These are phyloP conservation scores for Cinchona pubescens DNA, from an alignment of 257 asterid species.

Conservation along the genomic window DNA sequence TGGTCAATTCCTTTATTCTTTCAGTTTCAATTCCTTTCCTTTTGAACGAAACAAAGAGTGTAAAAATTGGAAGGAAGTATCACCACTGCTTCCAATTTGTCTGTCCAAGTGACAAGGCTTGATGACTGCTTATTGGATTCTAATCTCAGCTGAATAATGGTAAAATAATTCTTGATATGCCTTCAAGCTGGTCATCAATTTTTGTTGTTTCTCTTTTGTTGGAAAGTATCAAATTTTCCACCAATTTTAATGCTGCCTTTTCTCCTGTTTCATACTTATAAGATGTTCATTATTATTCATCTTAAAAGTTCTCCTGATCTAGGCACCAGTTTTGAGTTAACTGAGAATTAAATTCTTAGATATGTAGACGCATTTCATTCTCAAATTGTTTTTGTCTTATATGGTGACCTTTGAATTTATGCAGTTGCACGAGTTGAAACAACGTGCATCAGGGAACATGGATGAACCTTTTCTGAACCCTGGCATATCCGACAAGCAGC, in stretches of 20 bases:
- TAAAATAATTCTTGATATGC: neutral
- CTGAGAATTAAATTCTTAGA: neutral
- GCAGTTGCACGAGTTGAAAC: constrained; percentile 93
- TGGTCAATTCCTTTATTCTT: constrained; percentile 7
- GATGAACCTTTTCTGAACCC: constrained; percentile 75
- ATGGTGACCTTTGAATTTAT: constrained; percentile 27
- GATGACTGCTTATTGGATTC: neutral
- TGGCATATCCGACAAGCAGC: constrained; percentile 86
- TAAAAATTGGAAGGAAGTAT: neutral
- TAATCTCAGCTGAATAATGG: neutral
- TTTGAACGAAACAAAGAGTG: neutral
- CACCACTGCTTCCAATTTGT: neutral
- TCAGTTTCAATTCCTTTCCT: neutral
- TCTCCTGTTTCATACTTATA: neutral
- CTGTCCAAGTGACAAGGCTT: neutral
- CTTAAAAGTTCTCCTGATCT: neutral
- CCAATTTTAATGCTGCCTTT: neutral
- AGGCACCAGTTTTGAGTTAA: neutral
- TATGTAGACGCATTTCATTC: neutral
- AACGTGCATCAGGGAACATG: constrained; percentile 71
- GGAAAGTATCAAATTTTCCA: neutral
- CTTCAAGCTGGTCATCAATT: neutral
- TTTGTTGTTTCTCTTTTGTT: neutral
- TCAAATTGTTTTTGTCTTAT: constrained; percentile 10
- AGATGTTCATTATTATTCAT: neutral